A percentile compares a stretch with the other conserved stretches of the same genome.
phyloP scores from a whole-genome alignment of 2,329 filamentous ascomycete genomes.

The Colletotrichum filicis region DNA sequence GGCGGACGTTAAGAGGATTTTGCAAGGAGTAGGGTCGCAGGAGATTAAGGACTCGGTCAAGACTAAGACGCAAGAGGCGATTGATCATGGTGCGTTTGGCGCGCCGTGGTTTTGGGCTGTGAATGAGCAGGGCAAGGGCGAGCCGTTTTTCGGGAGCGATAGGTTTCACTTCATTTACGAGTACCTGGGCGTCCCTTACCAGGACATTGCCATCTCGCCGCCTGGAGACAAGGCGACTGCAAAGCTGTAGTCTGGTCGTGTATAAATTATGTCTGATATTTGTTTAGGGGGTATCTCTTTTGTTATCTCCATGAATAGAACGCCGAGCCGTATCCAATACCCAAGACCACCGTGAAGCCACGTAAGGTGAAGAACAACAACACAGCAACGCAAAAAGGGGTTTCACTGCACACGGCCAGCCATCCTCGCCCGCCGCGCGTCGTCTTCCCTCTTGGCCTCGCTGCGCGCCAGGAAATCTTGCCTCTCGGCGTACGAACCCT shows the following conservation, averaged over 20 bases:
- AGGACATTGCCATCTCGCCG: slow-evolving; percentile 59
- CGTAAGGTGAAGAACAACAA: background rate
- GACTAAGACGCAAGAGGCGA: slow-evolving; percentile 67
- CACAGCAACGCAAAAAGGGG: background rate
- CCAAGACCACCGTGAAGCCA: background rate
- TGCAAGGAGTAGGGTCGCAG: slow-evolving; percentile 61
- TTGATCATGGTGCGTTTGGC: slow-evolving; percentile 78
- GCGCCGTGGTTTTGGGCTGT: slow-evolving; percentile 80
- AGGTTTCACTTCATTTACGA: slow-evolving; percentile 77
- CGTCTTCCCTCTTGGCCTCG: slow-evolving; percentile 70
- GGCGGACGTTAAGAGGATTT: slow-evolving; percentile 64
- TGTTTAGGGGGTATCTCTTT: slow-evolving; percentile 35
- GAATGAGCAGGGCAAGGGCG: slow-evolving; percentile 65
- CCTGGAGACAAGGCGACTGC: slow-evolving; percentile 5
- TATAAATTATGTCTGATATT: background rate
- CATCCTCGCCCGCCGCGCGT: slow-evolving; percentile 65
- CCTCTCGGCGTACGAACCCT: slow-evolving; percentile 70
- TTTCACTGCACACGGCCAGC: slow-evolving; percentile 45
- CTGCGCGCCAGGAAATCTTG: slow-evolving; percentile 75
- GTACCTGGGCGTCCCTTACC: slow-evolving; percentile 70
- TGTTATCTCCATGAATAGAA: slow-evolving; percentile 4
- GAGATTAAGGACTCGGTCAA: slow-evolving; percentile 60
- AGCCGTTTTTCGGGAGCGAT: slow-evolving; percentile 84
- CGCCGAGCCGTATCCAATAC: background rate
- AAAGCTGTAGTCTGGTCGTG: slow-evolving; percentile 8